Conservation (phyloP, 2,329 filamentous ascomycete species). For the Rugonectria rugulosa region DNA sequence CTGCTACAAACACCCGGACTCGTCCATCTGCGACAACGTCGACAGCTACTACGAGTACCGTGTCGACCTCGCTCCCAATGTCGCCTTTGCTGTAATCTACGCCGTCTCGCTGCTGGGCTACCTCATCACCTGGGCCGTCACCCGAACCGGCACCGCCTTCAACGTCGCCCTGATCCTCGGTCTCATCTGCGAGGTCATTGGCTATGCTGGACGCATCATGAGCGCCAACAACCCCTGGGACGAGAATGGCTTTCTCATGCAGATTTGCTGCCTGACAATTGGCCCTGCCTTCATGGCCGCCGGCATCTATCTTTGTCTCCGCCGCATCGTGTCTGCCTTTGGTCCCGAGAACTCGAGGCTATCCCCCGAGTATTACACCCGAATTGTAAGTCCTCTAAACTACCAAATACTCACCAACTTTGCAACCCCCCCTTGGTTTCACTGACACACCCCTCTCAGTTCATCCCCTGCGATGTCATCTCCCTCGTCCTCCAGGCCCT, state of each 20-base stretch:
- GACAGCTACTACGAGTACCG: conserved; percentile 58
- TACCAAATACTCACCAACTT: neutral
- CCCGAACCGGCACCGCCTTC: conserved; percentile 59
- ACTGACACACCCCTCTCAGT: conserved; percentile 45
- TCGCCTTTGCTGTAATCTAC: conserved; percentile 60
- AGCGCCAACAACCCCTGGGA: conserved; percentile 62
- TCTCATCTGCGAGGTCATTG: conserved; percentile 62
- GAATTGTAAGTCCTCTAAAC: conserved; percentile 57
- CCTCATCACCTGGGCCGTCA: conserved; percentile 50
- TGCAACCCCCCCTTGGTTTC: neutral
- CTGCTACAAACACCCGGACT: conserved; percentile 41
- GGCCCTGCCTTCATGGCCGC: conserved; percentile 71
- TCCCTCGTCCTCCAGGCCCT: conserved; percentile 67
- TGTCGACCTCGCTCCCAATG: conserved; percentile 59
- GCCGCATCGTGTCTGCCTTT: conserved; percentile 56
- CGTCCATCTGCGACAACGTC: conserved; percentile 43
- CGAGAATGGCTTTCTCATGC: conserved; percentile 59
- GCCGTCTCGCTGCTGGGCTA: conserved; percentile 51
- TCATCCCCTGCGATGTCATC: conserved; percentile 69
- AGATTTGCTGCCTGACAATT: conserved; percentile 69
- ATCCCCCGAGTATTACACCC: conserved; percentile 55
- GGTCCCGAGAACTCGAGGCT: conserved; percentile 58
- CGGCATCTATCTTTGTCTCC: conserved; percentile 68
- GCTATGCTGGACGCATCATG: conserved; percentile 65
- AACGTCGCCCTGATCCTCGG: conserved; percentile 62